A percentile compares a stretch with the other conserved stretches of the same genome.
Evolutionary conservation across 768 basidiomycete species (phyloP).

Genomic region (Boletus rufocinnamomeus): DNA sequence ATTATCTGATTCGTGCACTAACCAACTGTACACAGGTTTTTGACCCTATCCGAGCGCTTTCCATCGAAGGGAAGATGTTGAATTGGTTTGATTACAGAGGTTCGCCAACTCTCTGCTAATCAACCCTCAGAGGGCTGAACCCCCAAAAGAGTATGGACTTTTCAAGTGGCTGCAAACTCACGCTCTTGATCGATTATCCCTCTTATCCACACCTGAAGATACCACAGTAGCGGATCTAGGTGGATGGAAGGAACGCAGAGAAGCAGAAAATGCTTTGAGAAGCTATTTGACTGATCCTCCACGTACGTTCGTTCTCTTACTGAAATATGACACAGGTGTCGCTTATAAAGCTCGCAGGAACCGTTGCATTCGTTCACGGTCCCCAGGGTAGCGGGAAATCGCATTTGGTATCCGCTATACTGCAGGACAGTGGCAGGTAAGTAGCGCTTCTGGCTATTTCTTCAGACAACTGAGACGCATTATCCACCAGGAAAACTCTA

Average conservation of each 20-base stretch:
- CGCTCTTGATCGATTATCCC: slow-evolving; percentile 53
- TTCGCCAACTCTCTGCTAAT: slow-evolving; percentile 31
- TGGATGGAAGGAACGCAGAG: slow-evolving; percentile 84
- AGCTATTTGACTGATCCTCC: slow-evolving; percentile 80
- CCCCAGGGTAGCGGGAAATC: slow-evolving; percentile 84
- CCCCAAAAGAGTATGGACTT: slow-evolving; percentile 58
- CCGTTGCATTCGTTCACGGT: slow-evolving; percentile 76
- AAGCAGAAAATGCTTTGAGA: slow-evolving; percentile 68
- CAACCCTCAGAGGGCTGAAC: neutral
- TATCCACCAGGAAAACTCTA: slow-evolving; percentile 57
- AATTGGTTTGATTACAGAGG: slow-evolving; percentile 83
- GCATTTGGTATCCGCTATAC: slow-evolving; percentile 52
- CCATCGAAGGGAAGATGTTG: slow-evolving; percentile 78
- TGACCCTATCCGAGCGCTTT: slow-evolving; percentile 85
- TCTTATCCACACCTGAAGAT: slow-evolving; percentile 26
- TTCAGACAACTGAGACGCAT: neutral
- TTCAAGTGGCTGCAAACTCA: slow-evolving; percentile 76
- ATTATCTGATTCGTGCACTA: neutral
- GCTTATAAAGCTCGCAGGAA: slow-evolving; percentile 44
- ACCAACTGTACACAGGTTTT: slow-evolving; percentile 62
- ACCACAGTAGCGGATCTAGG: slow-evolving; percentile 33
- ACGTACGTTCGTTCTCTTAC: slow-evolving; percentile 41
- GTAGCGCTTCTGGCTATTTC: slow-evolving; percentile 3
- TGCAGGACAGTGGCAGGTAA: slow-evolving; percentile 57
- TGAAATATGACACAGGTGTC: neutral